A percentile compares a stretch with the other conserved stretches of the same genome.
Conservation (phyloP, 2,329 filamentous ascomycete genomes). For the Penicillium sp. region DNA sequence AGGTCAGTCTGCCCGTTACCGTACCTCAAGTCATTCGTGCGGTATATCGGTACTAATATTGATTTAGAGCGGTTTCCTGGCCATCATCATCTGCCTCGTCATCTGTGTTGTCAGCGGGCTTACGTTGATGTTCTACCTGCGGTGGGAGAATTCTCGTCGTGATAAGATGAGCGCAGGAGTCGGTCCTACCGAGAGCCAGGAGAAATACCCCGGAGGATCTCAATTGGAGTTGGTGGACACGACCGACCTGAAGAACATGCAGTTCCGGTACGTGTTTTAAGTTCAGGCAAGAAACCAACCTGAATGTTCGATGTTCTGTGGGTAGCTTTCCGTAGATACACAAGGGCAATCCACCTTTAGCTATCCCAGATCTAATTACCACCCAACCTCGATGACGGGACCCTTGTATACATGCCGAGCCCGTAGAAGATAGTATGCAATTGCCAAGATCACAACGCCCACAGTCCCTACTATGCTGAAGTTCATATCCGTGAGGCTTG, state of each 20-base stretch:
- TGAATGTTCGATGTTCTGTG: neutral
- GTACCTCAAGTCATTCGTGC: too few species aligned
- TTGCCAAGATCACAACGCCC: conserved; percentile 39
- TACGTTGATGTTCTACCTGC: conserved; percentile 16
- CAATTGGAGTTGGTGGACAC: conserved; percentile 8
- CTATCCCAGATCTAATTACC: neutral
- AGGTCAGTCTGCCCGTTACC: conserved; percentile 3
- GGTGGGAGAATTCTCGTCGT: conserved; percentile 16
- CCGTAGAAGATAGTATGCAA: conserved; percentile 40
- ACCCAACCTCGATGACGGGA: neutral
- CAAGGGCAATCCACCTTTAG: too few species aligned
- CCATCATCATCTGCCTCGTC: conserved; percentile 21
- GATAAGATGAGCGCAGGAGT: neutral
- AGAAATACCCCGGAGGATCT: neutral
- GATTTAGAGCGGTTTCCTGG: conserved; percentile 21
- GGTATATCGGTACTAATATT: neutral
- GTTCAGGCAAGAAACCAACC: neutral
- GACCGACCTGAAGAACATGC: conserved; percentile 19
- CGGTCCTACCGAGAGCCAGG: neutral
- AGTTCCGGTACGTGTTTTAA: conserved; percentile 22
- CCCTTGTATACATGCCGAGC: conserved; percentile 34
- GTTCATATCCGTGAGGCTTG: conserved; percentile 48
- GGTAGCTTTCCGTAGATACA: neutral
- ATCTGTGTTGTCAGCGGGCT: conserved; percentile 11
- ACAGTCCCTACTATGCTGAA: conserved; percentile 49